Base-by-base conservation (phyloP, 2,329 filamentous ascomycete species). In the Aspergillus ustus region DNA sequence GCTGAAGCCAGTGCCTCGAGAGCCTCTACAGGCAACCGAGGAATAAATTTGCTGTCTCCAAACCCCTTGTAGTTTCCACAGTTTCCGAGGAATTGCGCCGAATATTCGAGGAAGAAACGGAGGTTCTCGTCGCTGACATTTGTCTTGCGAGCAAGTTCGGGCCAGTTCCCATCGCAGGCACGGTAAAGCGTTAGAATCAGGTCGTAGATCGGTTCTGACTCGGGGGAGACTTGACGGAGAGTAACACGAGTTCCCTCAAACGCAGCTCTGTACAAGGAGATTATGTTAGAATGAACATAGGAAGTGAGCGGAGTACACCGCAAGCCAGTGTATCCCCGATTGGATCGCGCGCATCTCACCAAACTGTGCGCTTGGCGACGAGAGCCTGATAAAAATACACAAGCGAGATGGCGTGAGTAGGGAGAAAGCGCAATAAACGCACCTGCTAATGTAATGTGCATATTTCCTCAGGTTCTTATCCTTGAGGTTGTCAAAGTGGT, bases 371-470 rank as follows among this genome's bases (percentile, higher is more conserved):
- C 15, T 40, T 15, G 13, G 13, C 34, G 5, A 15, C 13, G 15
- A 15, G 11, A 40, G 11, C 34, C 13, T 13, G 15, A 5, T 3
- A 15, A 40, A 40, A 15, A 40, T 13, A 15, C 34, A 15, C 34
- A 37, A 37, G 34, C 34, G 5, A 40, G 34, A 40, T 40, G 13
- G 34, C 34, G 34, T 15, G 34, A 13, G 2, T 40, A 15, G 11
- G 25, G 11, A 40, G 34, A 40, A 13, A 40, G 34, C 34, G 34
- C 20, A 48, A 65, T 82, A 69, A 56, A 48, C 64, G 57, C 57
- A 91, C 90, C 85, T 87, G 85, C 89, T 92, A 74, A 96, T 91
- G 74, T 89, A 93, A 80, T 97, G 93, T 66, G 93, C 91, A 83
- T 97, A 97, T 73, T 91, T 89, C 82, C 94, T 93, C 81, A 96